Evolutionary conservation across 495 filamentous ascomycete genomes (phyloP), one percentile per base, ranked within the genome.

Genomic region (Xylaria intraflava): DNA sequence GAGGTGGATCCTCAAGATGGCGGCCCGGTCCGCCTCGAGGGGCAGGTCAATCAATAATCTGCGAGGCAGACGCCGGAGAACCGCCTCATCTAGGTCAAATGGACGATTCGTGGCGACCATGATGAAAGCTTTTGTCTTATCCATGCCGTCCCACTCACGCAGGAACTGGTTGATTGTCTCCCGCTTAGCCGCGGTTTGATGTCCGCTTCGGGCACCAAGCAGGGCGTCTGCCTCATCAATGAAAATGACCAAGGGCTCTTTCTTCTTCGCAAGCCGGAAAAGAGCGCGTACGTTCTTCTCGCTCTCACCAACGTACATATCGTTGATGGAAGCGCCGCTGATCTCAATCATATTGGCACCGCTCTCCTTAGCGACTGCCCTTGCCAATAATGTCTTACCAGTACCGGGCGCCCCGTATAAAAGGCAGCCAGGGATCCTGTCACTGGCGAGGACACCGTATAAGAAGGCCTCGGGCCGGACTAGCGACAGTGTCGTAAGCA

Each of bases 91-190:
- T 1, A 98, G 80, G 61, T 97, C 91, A 53, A 95, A 96, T 0
- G 92, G 92, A 12, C 92, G 76, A 65, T 97, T 97, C 11, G 90
- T 96, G n/a, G 93, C 93, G 0, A 97, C 90, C 94, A 98, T 96
- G 66, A 98, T 94, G 69, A 98, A 97, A 2, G 91, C 89, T 6
- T 85, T 86, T 42, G 83, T 76, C 56, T 89, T 84, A 36, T 83
- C 86, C 79, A 98, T 85, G 14, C 94, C 93, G 60, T 96, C 93
- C 93, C 93, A 98, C 67, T 97, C 93, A n/a, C 89, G 82, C 31
- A 98, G 72, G 66, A 97, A 98, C 66, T 97, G 92, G 57, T 96
- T 98, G 71, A 98, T 94, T 41, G 93, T 84, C 70, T 97, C 93
- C 40, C 93, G 82, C 19, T 57, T 49, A 2, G 49, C 36, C 2